Evolutionary conservation across 2,329 filamentous ascomycete species (phyloP).

Genomic region (Fusarium sp.): DNA sequence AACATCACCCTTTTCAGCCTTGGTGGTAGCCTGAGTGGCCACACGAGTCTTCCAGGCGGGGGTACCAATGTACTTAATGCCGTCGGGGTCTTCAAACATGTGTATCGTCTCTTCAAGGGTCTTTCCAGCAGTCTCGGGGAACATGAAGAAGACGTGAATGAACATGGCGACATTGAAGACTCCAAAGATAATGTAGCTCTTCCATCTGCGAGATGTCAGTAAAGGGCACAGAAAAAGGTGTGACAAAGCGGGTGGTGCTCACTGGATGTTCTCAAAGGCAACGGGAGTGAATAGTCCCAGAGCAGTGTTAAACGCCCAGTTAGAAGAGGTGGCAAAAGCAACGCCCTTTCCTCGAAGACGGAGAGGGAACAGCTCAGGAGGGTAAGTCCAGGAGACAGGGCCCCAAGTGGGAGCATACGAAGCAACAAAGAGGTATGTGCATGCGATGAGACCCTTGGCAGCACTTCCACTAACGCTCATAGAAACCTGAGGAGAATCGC

Average conservation of each 20-base stretch:
- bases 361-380: constrained; percentile 65
- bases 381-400: constrained; percentile 65
- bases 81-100: constrained; percentile 46
- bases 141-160: constrained; percentile 55
- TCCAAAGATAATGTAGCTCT: constrained; percentile 37
- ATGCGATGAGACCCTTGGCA: constrained; percentile 72
- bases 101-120: constrained; percentile 71
- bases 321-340: constrained; percentile 59
- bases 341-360: constrained; percentile 63
- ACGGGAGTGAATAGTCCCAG: constrained; percentile 50
- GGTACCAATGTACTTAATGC: constrained; percentile 36
- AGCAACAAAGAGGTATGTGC: constrained; percentile 73
- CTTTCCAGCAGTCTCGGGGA: constrained; percentile 59
- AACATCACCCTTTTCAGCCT: constrained; percentile 36
- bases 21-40: constrained; percentile 14
- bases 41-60: constrained; percentile 40
- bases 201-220: constrained; percentile 13
- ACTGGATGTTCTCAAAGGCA: constrained; percentile 44
- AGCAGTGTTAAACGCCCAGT: constrained; percentile 56
- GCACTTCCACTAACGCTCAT: constrained; percentile 58
- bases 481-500: constrained; percentile 59
- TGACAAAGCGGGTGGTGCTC: neutral
- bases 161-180: constrained; percentile 40
- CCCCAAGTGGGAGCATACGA: constrained; percentile 59
- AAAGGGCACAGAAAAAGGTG: neutral